phyloP scores from a whole-genome alignment of 352 stramenopile species.

The Phytophthora constricta region DNA sequence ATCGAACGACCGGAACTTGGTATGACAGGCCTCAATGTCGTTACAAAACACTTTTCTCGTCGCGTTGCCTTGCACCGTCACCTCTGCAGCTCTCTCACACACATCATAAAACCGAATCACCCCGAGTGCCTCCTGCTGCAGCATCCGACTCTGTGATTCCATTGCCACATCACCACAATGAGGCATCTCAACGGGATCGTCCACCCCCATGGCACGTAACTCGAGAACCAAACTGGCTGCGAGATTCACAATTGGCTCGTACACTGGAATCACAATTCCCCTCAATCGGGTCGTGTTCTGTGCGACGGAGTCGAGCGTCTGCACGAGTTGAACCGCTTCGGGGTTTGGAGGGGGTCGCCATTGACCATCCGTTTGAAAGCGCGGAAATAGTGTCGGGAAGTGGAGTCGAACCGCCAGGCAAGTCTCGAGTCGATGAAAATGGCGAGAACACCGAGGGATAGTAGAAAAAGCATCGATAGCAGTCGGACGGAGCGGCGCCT shows the following conservation, averaged over 20 bases:
- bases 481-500: slow-evolving; percentile 18
- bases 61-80: neutral
- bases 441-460: slow-evolving; percentile 13
- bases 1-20: slow-evolving; percentile 41
- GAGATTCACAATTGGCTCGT: slow-evolving; percentile 37
- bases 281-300: slow-evolving; percentile 21
- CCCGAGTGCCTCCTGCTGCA: slow-evolving; percentile 17
- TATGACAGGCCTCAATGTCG: slow-evolving; percentile 31
- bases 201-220: slow-evolving; percentile 32
- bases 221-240: slow-evolving; percentile 39
- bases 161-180: slow-evolving; percentile 42
- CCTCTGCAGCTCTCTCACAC: slow-evolving; percentile 20
- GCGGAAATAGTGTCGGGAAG: slow-evolving; percentile 17
- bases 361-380: neutral
- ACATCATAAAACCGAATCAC: slow-evolving; percentile 38
- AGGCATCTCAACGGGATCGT: slow-evolving; percentile 40
- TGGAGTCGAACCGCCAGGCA: slow-evolving; percentile 14
- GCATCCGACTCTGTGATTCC: slow-evolving; percentile 4
- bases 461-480: slow-evolving; percentile 12
- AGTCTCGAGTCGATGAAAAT: slow-evolving; percentile 22
- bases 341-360: neutral
- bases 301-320: slow-evolving; percentile 19
- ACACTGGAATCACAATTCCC: slow-evolving; percentile 41
- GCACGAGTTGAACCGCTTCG: slow-evolving; percentile 18
- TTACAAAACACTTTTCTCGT: slow-evolving; percentile 41